phyloP scores from a whole-genome alignment of 257 asterid species.

The Marsdenia floribunda region DNA sequence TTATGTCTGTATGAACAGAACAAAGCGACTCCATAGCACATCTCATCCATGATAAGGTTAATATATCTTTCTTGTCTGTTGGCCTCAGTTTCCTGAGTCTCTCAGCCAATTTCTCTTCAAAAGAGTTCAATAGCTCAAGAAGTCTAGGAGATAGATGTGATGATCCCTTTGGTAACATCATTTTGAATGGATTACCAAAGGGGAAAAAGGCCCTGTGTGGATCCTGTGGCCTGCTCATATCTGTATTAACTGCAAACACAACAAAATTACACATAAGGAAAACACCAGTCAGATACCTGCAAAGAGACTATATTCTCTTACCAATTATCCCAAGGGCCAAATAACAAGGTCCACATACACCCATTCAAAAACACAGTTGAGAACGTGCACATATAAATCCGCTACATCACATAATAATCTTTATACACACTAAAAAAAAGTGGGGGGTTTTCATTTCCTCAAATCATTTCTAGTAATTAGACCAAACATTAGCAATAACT shows the following conservation, averaged over 20 bases:
- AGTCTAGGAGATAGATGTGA: conserved; percentile 58
- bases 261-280: conserved; percentile 3
- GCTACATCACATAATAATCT: neutral
- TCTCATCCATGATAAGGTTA: conserved; percentile 70
- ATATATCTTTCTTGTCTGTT: conserved; percentile 46
- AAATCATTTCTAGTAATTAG: neutral
- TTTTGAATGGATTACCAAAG: conserved; percentile 79
- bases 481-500: neutral
- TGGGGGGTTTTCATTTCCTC: neutral
- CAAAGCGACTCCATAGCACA: conserved; percentile 56
- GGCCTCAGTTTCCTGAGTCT: conserved; percentile 62
- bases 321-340: neutral
- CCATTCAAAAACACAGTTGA: neutral
- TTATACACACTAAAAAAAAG: too few species aligned
- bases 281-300: conserved; percentile 1
- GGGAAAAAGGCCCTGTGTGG: conserved; percentile 56
- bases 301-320: neutral
- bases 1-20: conserved; percentile 62
- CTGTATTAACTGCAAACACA: conserved; percentile 33
- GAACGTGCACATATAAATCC: too few species aligned
- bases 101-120: conserved; percentile 59
- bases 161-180: conserved; percentile 56
- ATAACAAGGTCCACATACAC: neutral
- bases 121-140: conserved; percentile 47
- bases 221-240: conserved; percentile 72